These are phyloP conservation scores for Eimeria falciformis DNA, from an alignment of 169 alveolate species.

Conservation along the genomic window DNA sequence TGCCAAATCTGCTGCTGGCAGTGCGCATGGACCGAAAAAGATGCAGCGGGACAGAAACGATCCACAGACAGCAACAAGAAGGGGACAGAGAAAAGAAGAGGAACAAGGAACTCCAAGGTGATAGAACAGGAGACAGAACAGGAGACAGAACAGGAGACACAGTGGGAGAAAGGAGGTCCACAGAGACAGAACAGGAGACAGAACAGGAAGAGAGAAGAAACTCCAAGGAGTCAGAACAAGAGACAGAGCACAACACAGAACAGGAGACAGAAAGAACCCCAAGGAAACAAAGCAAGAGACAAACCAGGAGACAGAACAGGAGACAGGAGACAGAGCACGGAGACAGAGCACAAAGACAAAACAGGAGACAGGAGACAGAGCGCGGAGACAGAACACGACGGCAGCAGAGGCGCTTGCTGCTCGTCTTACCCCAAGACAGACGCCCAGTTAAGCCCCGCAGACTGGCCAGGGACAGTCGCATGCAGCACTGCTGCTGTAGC, in stretches of 20 bases:
- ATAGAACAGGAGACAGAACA: background rate
- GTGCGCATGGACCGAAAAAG: no score
- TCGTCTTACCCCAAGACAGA: background rate
- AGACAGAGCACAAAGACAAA: background rate
- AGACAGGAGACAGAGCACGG: no score
- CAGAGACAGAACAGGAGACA: background rate
- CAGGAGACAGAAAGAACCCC: background rate
- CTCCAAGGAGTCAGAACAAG: no score
- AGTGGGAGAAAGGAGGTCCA: background rate
- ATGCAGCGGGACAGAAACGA: background rate
- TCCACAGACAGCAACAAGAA: background rate
- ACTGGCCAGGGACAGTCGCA: background rate
- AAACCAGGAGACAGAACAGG: background rate
- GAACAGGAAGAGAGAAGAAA: background rate
- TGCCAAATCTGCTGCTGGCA: background rate
- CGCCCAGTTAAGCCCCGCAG: background rate
- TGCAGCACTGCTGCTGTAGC: conserved; percentile 23
- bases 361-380: background rate
- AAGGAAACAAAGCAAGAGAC: background rate
- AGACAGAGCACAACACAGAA: background rate
- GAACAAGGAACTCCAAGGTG: background rate
- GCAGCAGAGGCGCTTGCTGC: no score
- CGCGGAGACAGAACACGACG: background rate
- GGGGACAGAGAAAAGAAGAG: background rate
- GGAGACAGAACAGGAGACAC: background rate